Evolutionary conservation across 768 basidiomycete genomes (phyloP), one percentile per base, ranked within the genome.

Genomic region (Kwoniella bestiolae): DNA sequence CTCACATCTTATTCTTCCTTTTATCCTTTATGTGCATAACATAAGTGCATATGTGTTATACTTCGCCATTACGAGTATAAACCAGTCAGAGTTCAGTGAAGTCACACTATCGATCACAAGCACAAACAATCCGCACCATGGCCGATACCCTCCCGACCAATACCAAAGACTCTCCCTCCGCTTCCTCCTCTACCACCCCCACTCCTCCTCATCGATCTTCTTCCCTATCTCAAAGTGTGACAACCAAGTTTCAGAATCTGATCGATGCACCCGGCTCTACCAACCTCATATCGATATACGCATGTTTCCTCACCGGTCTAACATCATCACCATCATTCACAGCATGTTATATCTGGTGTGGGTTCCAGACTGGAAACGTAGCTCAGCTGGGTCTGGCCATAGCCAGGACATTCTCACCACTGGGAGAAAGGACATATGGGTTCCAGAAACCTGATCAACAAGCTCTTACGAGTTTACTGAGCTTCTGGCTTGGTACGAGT

Each of bases 371-470:
- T 55, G 82, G 82, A 3, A 79, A 78, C 52, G 73, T 82, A 45
- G 80, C 82, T 25, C 82, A 94, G 88, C 84, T 94, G 14, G 85
- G 90, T 1, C 82, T 94, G 26, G 92, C 92, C 2, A 76, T 94
- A 56, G 91, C 90, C 0, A 87, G 92, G 8, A 86, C 91, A n/a
- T 92, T 91, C 71, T 73, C 73, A 5, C 74, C 79, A 1, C 57
- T 62, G 8, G 66, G 65, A 8, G 86, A 90, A 74, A 75, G 76
- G 16, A 79, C 78, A 3, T 72, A 72, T 49, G 80, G 84, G 0
- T 93, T 94, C 83, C 91, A 91, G 79, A 85, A 85, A 60, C 85
- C 91, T 2, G 93, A 96, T 73, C 88, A 87, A 78, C 91, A 92
- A 78, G 92, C 92, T 16, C 83, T 95, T 58, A 87, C 86, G 35